Percentiles rank a stretch among this genome's conserved stretches.
These are phyloP conservation scores for Vigna unguiculata DNA, from an alignment of 306 rosid species.

Conservation along the genomic window DNA sequence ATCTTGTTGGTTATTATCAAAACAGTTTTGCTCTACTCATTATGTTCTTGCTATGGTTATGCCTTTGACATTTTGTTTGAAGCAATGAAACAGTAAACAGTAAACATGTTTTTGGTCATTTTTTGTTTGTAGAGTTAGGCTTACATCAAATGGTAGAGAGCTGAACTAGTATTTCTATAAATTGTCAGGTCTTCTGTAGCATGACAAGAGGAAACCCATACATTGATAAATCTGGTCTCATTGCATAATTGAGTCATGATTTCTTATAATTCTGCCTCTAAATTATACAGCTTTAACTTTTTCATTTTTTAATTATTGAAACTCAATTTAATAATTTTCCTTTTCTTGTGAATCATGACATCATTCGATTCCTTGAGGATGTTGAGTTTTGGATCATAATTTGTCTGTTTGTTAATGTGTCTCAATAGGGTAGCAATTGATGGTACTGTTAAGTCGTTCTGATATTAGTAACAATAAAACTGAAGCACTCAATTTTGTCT, in stretches of 20 bases:
- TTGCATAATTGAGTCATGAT: constrained; percentile 22
- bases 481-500: constrained; percentile 1
- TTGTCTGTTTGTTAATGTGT: constrained; percentile 15
- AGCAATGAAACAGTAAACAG: no score
- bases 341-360: background rate
- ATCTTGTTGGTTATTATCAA: no score
- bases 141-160: no score
- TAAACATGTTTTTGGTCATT: no score
- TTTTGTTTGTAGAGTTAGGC: no score
- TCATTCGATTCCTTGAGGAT: constrained; percentile 16
- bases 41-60: no score
- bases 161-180: no score
- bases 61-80: no score
- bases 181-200: constrained; percentile 34
- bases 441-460: background rate
- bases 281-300: background rate
- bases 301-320: no score
- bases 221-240: constrained; percentile 30
- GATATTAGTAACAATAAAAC: constrained; percentile 16
- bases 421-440: background rate
- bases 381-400: constrained; percentile 16
- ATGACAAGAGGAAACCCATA: constrained; percentile 22
- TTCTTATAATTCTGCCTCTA: constrained; percentile 32
- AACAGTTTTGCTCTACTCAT: no score
- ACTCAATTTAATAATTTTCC: background rate